Percentiles rank a stretch among this genome's conserved stretches.
Conservation (phyloP, 257 asterid genomes). For the Penstemon barbatus region DNA sequence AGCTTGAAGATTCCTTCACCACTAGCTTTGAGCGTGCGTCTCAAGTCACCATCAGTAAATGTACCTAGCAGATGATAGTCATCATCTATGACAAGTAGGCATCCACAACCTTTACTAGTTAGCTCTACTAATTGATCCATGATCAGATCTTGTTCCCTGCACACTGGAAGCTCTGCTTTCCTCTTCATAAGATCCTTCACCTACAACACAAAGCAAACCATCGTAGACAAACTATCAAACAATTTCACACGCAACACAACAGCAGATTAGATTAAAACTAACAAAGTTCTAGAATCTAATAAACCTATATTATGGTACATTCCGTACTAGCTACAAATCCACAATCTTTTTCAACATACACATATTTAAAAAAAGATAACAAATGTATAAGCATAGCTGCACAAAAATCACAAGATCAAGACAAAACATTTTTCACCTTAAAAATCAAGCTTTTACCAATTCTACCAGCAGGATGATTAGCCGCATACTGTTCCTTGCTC, state of each 20-base stretch:
- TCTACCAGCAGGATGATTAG: constrained; percentile 67
- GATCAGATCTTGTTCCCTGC: constrained; percentile 76
- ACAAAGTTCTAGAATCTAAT: no score
- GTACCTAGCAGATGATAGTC: constrained; percentile 72
- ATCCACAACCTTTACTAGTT: constrained; percentile 92
- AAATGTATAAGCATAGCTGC: no score
- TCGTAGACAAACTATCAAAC: background rate
- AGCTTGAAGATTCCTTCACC: constrained; percentile 91
- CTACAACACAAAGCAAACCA: constrained; percentile 34
- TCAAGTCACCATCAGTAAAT: constrained; percentile 88
- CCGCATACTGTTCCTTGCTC: constrained; percentile 82
- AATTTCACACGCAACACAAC: background rate
- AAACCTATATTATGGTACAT: no score
- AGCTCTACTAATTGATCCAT: constrained; percentile 95
- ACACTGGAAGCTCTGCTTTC: constrained; percentile 77
- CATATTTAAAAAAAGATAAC: no score
- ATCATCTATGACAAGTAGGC: constrained; percentile 77
- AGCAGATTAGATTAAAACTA: background rate
- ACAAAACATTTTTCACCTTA: constrained; percentile 46
- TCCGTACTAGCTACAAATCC: no score
- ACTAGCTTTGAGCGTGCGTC: constrained; percentile 87
- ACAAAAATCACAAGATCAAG: no score
- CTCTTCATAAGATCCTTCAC: constrained; percentile 94
- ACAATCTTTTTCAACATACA: no score
- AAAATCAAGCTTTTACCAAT: constrained; percentile 62